Evolutionary conservation across 1,284 basidiomycete species (phyloP).

Genomic region (Trametes versicolor): DNA sequence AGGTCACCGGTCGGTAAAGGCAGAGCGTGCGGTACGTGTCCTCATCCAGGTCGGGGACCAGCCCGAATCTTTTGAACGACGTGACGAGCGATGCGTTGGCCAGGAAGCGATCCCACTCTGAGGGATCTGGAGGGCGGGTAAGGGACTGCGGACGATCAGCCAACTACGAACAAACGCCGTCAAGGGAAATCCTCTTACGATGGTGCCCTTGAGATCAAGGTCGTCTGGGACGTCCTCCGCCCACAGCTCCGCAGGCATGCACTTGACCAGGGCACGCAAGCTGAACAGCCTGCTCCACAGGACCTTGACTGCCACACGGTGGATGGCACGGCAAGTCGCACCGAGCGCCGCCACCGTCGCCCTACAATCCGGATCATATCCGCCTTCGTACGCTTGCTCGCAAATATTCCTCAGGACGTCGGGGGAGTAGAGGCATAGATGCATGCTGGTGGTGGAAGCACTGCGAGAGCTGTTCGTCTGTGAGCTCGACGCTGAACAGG

Average conservation of each 20-base stretch:
- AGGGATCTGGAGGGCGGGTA: conserved; percentile 28
- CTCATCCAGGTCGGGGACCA: conserved; percentile 31
- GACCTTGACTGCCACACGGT: conserved; percentile 27
- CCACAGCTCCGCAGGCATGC: conserved; percentile 33
- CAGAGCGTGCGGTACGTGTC: conserved; percentile 32
- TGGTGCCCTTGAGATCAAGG: conserved; percentile 15
- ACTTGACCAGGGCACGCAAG: conserved; percentile 31
- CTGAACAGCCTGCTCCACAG: conserved; percentile 34
- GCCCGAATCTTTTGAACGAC: conserved; percentile 33
- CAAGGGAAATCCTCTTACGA: conserved; percentile 22
- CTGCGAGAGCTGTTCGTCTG: neutral
- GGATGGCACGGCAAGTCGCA: conserved; percentile 24
- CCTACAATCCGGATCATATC: conserved; percentile 31
- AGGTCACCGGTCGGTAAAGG: conserved; percentile 26
- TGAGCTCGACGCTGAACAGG: too few species aligned
- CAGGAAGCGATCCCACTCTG: conserved; percentile 28
- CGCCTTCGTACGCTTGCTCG: conserved; percentile 32
- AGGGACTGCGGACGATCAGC: conserved; percentile 21
- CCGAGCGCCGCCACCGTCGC: conserved; percentile 26
- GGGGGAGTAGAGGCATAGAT: conserved; percentile 15
- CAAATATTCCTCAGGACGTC: conserved; percentile 31
- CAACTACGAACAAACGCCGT: neutral
- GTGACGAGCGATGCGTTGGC: conserved; percentile 27
- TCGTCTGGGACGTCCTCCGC: conserved; percentile 16
- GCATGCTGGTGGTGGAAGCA: neutral